These are phyloP conservation scores for Wickerhamomyces kurtzmanii DNA, from an alignment of 805 yeast species.

Conservation along the genomic window DNA sequence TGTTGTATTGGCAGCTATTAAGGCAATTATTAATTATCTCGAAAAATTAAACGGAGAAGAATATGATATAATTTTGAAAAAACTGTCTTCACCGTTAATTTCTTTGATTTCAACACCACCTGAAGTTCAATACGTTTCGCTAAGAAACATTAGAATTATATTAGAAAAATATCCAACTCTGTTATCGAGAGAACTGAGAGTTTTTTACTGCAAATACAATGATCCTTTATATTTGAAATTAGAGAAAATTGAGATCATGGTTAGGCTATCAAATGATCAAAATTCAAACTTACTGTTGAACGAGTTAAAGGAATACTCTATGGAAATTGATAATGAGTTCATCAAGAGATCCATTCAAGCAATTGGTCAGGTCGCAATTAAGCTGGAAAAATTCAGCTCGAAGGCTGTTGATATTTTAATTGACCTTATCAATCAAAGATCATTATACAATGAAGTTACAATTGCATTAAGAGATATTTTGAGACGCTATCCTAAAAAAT, in stretches of 20 bases:
- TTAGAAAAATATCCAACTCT: constrained; percentile 82
- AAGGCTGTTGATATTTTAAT: constrained; percentile 54
- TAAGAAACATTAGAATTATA: constrained; percentile 83
- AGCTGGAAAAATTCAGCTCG: constrained; percentile 37
- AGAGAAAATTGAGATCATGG: constrained; percentile 68
- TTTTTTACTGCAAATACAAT: constrained; percentile 82
- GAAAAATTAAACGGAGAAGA: constrained; percentile 33
- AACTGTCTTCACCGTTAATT: constrained; percentile 77
- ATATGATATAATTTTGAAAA: constrained; percentile 41
- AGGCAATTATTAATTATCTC: constrained; percentile 66
- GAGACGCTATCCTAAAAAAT: constrained; percentile 50
- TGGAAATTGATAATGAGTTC: constrained; percentile 78
- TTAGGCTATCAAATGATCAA: constrained; percentile 52
- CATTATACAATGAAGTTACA: constrained; percentile 55
- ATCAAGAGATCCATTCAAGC: constrained; percentile 58
- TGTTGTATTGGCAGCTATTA: constrained; percentile 79
- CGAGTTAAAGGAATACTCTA: constrained; percentile 71
- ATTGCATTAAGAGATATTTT: constrained; percentile 54
- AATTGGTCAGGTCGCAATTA: constrained; percentile 64
- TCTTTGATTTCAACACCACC: constrained; percentile 84
- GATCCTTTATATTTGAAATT: constrained; percentile 73
- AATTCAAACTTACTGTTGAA: constrained; percentile 52
- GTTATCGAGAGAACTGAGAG: constrained; percentile 70
- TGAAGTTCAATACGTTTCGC: constrained; percentile 89
- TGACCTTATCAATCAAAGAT: constrained; percentile 50